Conservation (phyloP, 768 basidiomycete species). For the Pleurotus sapidus region DNA sequence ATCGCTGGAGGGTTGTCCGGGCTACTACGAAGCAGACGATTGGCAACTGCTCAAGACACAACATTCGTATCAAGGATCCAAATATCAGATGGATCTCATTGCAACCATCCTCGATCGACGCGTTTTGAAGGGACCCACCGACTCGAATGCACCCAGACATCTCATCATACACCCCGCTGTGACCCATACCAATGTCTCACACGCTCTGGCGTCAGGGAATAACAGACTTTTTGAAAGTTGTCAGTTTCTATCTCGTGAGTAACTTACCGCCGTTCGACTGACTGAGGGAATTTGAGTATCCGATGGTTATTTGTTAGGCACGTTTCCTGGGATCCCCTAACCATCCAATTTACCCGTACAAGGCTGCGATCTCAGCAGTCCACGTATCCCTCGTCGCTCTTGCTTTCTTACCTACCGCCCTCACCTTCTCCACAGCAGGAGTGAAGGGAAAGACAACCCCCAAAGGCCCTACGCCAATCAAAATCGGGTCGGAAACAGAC, state of each 20-base stretch:
- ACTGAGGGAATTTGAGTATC: neutral
- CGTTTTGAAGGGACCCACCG: constrained; percentile 25
- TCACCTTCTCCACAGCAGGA: constrained; percentile 5
- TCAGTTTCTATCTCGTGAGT: constrained; percentile 65
- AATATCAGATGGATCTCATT: constrained; percentile 77
- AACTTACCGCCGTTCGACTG: neutral
- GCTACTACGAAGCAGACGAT: constrained; percentile 58
- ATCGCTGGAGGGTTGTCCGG: constrained; percentile 59
- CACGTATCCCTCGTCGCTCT: constrained; percentile 65
- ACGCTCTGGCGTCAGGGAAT: constrained; percentile 42
- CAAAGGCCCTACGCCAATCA: constrained; percentile 29
- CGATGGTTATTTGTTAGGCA: constrained; percentile 38
- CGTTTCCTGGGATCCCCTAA: constrained; percentile 66
- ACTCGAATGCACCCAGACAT: constrained; percentile 43
- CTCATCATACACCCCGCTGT: constrained; percentile 70
- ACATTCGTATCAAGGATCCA: constrained; percentile 67
- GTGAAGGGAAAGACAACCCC: constrained; percentile 15
- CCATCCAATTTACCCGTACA: constrained; percentile 59
- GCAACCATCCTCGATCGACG: constrained; percentile 49
- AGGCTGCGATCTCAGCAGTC: constrained; percentile 65
- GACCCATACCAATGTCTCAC: constrained; percentile 59
- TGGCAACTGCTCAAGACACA: constrained; percentile 65
- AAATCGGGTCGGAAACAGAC: constrained; percentile 55
- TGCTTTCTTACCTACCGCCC: constrained; percentile 39
- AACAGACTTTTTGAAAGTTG: constrained; percentile 43